Base-by-base conservation (phyloP, 129 eudicot species). In the Centrapalus pauciflorus region DNA sequence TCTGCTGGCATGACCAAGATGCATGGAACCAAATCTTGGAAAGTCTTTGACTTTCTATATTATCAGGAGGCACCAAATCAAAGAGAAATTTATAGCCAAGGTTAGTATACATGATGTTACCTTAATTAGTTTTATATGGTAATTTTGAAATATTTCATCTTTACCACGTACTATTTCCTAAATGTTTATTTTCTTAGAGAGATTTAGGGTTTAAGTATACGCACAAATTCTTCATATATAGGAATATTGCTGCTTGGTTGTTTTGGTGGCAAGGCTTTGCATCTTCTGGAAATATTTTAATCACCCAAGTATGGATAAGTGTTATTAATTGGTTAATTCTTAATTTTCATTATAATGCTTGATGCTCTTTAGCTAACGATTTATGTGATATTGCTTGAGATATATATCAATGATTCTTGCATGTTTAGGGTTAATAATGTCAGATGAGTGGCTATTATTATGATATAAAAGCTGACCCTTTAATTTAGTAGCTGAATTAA, bases 1-100 rank as follows among this genome's bases (percentile, higher is more conserved):
- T n/a, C n/a, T n/a, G n/a, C n/a, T n/a, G n/a, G n/a, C n/a, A n/a
- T n/a, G n/a, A n/a, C 28, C 25, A 61, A 51, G 52, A 52, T 61
- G 77, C 56, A 72, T 72, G 63, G 45, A 61, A 26, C 40, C 64
- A 62, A 72, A 62, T 72, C 45, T 55, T 68, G 55, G 63, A 26
- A 55, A 25, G 41, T 54, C 34, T 33, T 54, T 26, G 54, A 52
- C 55, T 69, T 69, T 55, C 38, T 68, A 14, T 55, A 16, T 30
- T 14, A 38, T 37, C 21, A 55, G 41, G 56, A 56, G 43, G 41
- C 23, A 41, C 41, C 27, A 61, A 61, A 71, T 61, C 40, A 61
- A 60, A 60, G 50, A 23, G 27, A 48, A 32, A 32, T 7, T 61
- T 61, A 25, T 61, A 72, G 77, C 23, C 16, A 72, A n/a, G 67